These are phyloP conservation scores for Mucor racemosus DNA, from an alignment of 371 early-diverging fungal species.

Conservation along the genomic window DNA sequence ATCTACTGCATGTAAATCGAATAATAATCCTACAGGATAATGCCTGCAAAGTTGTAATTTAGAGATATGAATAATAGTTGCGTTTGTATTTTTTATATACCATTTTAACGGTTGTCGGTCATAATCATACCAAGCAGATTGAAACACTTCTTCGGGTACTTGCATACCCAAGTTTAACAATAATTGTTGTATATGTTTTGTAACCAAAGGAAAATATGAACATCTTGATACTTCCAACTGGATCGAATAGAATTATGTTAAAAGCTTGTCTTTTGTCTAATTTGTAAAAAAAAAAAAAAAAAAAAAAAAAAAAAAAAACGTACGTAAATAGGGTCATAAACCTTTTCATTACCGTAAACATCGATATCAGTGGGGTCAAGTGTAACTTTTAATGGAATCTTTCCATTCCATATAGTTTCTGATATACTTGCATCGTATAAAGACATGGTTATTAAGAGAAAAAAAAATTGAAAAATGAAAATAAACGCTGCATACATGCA, in stretches of 20 bases:
- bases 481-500: background rate
- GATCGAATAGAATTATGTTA: background rate
- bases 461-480: background rate
- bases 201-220: conserved; percentile 68
- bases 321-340: conserved; percentile 59
- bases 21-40: conserved; percentile 77
- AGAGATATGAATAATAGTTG: too few relatives aligned
- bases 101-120: conserved; percentile 71
- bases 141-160: conserved; percentile 43
- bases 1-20: conserved; percentile 54
- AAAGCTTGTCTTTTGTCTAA: background rate
- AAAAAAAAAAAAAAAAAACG: conserved; percentile 12
- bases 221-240: conserved; percentile 65
- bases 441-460: conserved; percentile 14
- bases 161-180: conserved; percentile 47
- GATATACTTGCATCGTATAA: conserved; percentile 34
- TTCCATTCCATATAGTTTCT: conserved; percentile 60
- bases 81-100: conserved; percentile 38
- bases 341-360: conserved; percentile 26
- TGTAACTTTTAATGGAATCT: conserved; percentile 58
- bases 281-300: background rate
- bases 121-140: conserved; percentile 65
- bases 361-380: conserved; percentile 47
- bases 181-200: conserved; percentile 52
- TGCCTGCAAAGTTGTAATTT: conserved; percentile 53